Conservation (phyloP, 1,284 basidiomycete species). For the Ustilago xerochloae region DNA sequence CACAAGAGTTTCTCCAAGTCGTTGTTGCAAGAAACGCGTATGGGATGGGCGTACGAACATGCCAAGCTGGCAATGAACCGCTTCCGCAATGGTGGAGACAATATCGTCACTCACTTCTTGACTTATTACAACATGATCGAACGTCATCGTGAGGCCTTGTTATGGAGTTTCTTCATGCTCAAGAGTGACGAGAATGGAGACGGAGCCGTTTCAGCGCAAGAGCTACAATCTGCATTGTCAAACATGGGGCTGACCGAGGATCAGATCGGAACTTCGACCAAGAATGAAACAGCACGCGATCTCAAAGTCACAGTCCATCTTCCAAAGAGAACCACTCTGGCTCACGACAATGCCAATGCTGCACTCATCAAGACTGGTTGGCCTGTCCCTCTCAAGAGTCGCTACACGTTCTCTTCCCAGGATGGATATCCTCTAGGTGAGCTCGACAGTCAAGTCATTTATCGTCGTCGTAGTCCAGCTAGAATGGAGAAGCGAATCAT, state of each 20-base stretch:
- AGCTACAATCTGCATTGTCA: constrained; percentile 12
- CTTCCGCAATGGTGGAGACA: constrained; percentile 45
- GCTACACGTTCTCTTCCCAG: constrained; percentile 33
- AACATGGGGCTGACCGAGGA: constrained; percentile 25
- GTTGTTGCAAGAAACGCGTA: constrained; percentile 34
- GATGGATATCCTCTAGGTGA: constrained; percentile 36
- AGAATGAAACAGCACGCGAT: not conserved
- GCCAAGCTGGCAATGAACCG: constrained; percentile 18
- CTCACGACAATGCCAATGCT: constrained; percentile 13
- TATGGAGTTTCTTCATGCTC: constrained; percentile 59
- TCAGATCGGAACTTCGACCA: not conserved
- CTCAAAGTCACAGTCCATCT: constrained; percentile 20
- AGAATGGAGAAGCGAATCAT: not conserved
- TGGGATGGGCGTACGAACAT: constrained; percentile 46
- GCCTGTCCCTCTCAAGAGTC: constrained; percentile 42
- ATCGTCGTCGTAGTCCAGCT: not conserved
- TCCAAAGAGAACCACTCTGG: constrained; percentile 23
- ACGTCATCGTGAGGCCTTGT: constrained; percentile 57
- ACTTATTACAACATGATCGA: constrained; percentile 52
- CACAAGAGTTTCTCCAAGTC: constrained; percentile 43
- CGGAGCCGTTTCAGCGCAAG: constrained; percentile 4
- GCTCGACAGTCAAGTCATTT: constrained; percentile 15
- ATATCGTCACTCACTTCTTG: constrained; percentile 45
- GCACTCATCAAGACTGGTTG: constrained; percentile 31
- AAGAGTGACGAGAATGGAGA: constrained; percentile 43